Conservation (phyloP, 257 asterid species). For the Capsicum chinense region DNA sequence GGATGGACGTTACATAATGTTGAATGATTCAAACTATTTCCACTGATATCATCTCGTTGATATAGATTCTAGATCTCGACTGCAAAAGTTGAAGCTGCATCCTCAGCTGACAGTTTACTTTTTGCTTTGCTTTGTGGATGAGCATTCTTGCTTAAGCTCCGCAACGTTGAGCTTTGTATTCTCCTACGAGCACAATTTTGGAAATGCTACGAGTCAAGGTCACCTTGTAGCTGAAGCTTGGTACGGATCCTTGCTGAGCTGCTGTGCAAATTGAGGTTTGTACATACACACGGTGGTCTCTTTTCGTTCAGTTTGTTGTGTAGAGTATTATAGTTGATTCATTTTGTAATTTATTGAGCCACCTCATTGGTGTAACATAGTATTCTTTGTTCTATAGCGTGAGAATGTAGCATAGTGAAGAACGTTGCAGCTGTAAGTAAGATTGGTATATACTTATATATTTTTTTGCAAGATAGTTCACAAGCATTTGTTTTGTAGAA, state of each 20-base stretch:
- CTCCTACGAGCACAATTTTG: not conserved
- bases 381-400: not conserved
- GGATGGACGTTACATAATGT: constrained; percentile 58
- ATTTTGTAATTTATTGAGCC: constrained; percentile 8
- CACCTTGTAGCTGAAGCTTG: not conserved
- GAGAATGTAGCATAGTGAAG: not conserved
- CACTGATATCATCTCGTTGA: constrained; percentile 32
- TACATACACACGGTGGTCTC: constrained; percentile 6
- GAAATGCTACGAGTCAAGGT: too few species aligned
- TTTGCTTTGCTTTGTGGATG: not conserved
- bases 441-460: too few species aligned
- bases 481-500: not conserved
- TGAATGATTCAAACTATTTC: constrained; percentile 62
- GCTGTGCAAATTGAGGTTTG: constrained; percentile 23
- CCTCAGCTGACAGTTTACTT: constrained; percentile 28
- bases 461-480: not conserved
- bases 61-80: constrained; percentile 17
- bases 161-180: constrained; percentile 17
- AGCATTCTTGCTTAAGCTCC: not conserved
- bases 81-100: constrained; percentile 37
- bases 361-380: not conserved
- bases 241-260: not conserved
- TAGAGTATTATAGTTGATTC: constrained; percentile 17
- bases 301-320: not conserved
- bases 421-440: not conserved